A percentile compares a stretch with the other conserved stretches of the same genome.
phyloP scores from a whole-genome alignment of 1,284 basidiomycete genomes.

The Boletus semigastroideus region DNA sequence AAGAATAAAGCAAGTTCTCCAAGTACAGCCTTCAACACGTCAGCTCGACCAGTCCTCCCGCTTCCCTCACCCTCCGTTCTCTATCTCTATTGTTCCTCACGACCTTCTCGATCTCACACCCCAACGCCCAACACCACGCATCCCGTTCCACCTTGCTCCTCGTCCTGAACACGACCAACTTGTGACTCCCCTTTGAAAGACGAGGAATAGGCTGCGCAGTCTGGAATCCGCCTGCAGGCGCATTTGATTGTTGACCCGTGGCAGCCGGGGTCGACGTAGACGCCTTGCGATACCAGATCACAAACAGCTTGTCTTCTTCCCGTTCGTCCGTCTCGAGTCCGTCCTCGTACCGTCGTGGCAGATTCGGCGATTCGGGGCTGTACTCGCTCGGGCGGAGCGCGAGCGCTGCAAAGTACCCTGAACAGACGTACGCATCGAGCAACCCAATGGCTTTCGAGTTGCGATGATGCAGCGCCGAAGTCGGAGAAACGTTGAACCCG shows the following conservation, averaged over 20 bases:
- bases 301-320: conserved; percentile 74
- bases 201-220: conserved; percentile 43
- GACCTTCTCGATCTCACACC: conserved; percentile 79
- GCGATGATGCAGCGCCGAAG: conserved; percentile 49
- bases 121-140: conserved; percentile 85
- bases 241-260: conserved; percentile 18
- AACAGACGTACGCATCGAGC: conserved; percentile 73
- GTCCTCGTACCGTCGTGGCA: conserved; percentile 73
- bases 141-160: conserved; percentile 81
- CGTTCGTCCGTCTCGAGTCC: conserved; percentile 76
- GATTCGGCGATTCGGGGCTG: conserved; percentile 47
- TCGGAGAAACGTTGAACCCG: conserved; percentile 56
- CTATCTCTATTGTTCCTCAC: conserved; percentile 55
- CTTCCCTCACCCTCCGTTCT: conserved; percentile 57
- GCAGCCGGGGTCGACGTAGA: conserved; percentile 8
- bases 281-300: conserved; percentile 61
- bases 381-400: conserved; percentile 62
- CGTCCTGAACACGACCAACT: conserved; percentile 67
- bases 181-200: conserved; percentile 57
- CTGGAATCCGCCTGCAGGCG: conserved; percentile 22
- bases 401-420: conserved; percentile 73
- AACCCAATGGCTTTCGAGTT: conserved; percentile 56
- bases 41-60: conserved; percentile 47
- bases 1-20: not conserved
- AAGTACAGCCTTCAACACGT: not conserved